These are phyloP conservation scores for Huntiella savannae DNA, from an alignment of 2,329 filamentous ascomycete species.

Conservation along the genomic window DNA sequence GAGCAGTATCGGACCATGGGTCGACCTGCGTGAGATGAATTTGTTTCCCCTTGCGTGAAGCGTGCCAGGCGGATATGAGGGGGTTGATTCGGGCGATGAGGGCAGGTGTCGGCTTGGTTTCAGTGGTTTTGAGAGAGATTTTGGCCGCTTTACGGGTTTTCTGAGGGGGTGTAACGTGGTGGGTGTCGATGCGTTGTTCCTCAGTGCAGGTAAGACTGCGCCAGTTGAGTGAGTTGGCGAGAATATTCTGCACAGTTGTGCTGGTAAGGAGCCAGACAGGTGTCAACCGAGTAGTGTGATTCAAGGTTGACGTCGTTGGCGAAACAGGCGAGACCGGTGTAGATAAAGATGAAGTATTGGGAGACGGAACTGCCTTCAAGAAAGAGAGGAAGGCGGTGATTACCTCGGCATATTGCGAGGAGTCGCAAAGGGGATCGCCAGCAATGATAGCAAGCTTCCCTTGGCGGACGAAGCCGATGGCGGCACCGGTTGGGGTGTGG, in stretches of 20 bases:
- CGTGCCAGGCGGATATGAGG: constrained; percentile 62
- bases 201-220: constrained; percentile 73
- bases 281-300: constrained; percentile 48
- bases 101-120: constrained; percentile 49
- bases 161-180: constrained; percentile 40
- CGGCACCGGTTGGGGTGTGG: constrained; percentile 58
- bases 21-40: constrained; percentile 80
- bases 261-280: constrained; percentile 85
- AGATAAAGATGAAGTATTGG: too few relatives aligned
- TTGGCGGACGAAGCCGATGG: constrained; percentile 63
- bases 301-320: constrained; percentile 23
- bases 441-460: constrained; percentile 66
- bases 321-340: too few relatives aligned
- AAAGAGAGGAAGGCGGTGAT: constrained; percentile 57
- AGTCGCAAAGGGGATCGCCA: constrained; percentile 72
- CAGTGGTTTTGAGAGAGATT: constrained; percentile 64
- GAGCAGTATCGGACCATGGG: constrained; percentile 68
- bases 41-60: constrained; percentile 60
- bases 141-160: constrained; percentile 68
- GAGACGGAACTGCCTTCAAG: constrained; percentile 6
- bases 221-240: constrained; percentile 62
- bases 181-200: constrained; percentile 64
- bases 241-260: constrained; percentile 54
- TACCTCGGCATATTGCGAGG: constrained; percentile 54
- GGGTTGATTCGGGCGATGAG: constrained; percentile 50